Conservation (phyloP, 345 rosid species). For the Alliaria petiolata region DNA sequence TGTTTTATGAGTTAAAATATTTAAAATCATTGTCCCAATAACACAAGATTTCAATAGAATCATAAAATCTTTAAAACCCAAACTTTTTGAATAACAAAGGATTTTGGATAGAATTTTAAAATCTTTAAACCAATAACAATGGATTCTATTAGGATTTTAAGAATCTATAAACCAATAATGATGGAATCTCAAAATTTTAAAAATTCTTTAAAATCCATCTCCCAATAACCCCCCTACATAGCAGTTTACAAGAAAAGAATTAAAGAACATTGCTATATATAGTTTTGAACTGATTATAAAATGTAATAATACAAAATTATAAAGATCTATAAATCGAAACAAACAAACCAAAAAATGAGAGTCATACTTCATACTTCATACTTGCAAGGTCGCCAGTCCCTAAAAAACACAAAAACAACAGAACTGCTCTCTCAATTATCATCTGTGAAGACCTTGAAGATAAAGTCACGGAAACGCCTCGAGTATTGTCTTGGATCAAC, state of each 20-base stretch:
- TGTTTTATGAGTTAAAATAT: too few species aligned
- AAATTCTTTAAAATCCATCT: too few species aligned
- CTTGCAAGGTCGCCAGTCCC: not conserved
- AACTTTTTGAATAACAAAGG: too few species aligned
- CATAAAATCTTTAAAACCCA: too few species aligned
- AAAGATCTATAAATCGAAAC: not conserved
- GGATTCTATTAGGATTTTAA: too few species aligned
- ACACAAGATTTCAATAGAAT: too few species aligned
- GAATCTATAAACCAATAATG: not conserved
- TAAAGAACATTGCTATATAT: conserved; percentile 3
- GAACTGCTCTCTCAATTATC: conserved; percentile 30
- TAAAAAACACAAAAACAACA: not conserved
- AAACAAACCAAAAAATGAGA: not conserved
- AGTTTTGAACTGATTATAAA: not conserved
- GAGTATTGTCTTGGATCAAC: conserved; percentile 87
- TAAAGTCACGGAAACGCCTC: conserved; percentile 76
- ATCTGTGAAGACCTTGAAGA: conserved; percentile 62
- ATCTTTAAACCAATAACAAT: too few species aligned
- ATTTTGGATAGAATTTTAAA: too few species aligned
- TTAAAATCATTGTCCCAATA: too few species aligned
- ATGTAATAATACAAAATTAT: not conserved
- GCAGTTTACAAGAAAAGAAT: not conserved
- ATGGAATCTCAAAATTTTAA: too few species aligned
- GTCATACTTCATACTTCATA: too few species aligned
- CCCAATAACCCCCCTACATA: too few species aligned